Conservation (phyloP, 2,329 filamentous ascomycete genomes). For the Botryotinia convoluta region DNA sequence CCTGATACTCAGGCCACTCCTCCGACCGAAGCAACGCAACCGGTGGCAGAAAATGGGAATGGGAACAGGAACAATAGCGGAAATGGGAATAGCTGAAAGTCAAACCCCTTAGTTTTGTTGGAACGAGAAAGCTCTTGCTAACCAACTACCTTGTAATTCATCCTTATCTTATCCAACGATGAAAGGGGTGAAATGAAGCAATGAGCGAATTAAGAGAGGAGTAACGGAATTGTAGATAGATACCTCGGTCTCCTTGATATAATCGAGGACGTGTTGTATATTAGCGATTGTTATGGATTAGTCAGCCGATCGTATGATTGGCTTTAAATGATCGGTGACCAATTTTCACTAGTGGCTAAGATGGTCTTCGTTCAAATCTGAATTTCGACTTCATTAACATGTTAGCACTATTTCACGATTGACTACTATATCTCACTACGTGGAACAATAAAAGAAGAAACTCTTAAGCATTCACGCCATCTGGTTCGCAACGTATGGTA, state of each 20-base stretch:
- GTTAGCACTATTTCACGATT: not conserved
- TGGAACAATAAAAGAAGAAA: not conserved
- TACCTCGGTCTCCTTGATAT: not conserved
- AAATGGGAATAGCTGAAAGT: not conserved
- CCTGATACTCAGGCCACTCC: not conserved
- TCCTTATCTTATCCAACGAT: not conserved
- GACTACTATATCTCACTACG: not conserved
- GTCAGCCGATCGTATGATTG: not conserved
- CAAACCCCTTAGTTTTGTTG: not conserved
- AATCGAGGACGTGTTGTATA: not conserved
- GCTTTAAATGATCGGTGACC: not conserved
- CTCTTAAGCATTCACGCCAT: not conserved
- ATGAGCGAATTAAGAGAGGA: not conserved
- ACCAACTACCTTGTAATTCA: not conserved
- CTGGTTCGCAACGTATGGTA: not conserved
- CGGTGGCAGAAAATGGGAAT: not conserved
- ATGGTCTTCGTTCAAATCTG: not conserved
- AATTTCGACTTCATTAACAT: not conserved
- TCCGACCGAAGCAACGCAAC: not conserved
- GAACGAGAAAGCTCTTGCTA: not conserved
- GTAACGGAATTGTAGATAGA: slow-evolving; percentile 8
- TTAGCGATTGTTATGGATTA: not conserved
- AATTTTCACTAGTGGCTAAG: not conserved
- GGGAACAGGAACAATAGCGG: not conserved
- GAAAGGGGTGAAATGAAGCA: not conserved